These are phyloP conservation scores for Teratosphaeria nubilosa DNA, from an alignment of 2,329 filamentous ascomycete species.

Conservation along the genomic window DNA sequence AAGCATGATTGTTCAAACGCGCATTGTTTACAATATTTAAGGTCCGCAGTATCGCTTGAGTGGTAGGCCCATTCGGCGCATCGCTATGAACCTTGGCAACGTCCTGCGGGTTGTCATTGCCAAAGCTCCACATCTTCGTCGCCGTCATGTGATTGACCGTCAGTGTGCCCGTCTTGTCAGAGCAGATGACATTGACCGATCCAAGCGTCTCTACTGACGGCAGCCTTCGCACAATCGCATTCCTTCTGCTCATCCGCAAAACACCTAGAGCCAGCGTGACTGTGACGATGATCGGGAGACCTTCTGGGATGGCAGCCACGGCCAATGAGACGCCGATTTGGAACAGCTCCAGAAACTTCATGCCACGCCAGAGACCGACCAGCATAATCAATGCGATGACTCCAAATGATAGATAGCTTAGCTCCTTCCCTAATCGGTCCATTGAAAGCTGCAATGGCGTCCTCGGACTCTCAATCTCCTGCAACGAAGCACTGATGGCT, in stretches of 20 bases:
- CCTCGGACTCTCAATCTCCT: conserved; percentile 87
- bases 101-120: conserved; percentile 48
- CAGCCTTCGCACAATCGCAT: conserved; percentile 89
- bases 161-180: conserved; percentile 92
- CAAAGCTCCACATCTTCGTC: conserved; percentile 89
- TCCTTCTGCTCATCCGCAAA: conserved; percentile 87
- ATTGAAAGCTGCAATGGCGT: conserved; percentile 92
- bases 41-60: conserved; percentile 72
- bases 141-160: conserved; percentile 99
- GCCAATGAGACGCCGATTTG: conserved; percentile 95
- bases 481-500: conserved; percentile 86
- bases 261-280: conserved; percentile 92
- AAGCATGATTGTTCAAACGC: conserved; percentile 58
- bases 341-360: conserved; percentile 85
- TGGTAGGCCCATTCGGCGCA: conserved; percentile 57
- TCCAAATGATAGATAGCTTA: conserved; percentile 92
- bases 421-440: conserved; percentile 91
- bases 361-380: conserved; percentile 81
- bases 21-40: conserved; percentile 97
- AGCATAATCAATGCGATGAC: conserved; percentile 90
- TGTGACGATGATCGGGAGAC: conserved; percentile 93
- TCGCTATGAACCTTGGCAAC: conserved; percentile 45
- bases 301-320: conserved; percentile 92
- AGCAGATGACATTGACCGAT: conserved; percentile 99
- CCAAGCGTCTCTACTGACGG: conserved; percentile 96